phyloP scores from a whole-genome alignment of 495 filamentous ascomycete genomes.

The Penicillium crystallinum region DNA sequence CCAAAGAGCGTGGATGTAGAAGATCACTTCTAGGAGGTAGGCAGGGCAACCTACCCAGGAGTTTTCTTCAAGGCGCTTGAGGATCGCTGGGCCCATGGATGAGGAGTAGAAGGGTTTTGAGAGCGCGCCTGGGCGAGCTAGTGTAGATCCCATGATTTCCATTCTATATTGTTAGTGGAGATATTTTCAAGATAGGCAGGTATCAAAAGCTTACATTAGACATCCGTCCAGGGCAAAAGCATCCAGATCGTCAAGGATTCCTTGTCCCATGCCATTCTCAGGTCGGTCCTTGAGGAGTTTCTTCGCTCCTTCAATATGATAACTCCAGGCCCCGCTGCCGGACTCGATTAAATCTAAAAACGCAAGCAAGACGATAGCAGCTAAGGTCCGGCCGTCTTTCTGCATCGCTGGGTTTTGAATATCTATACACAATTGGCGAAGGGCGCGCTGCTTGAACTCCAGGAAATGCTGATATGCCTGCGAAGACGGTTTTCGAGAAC shows the following conservation, averaged over 20 bases:
- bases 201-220: constrained; percentile 30
- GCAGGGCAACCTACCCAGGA: constrained; percentile 46
- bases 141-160: constrained; percentile 47
- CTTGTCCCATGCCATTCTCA: constrained; percentile 15
- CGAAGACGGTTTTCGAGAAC: constrained; percentile 25
- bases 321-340: constrained; percentile 43
- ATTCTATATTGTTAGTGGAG: constrained; percentile 23
- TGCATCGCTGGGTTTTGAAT: constrained; percentile 30
- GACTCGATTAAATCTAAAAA: constrained; percentile 43
- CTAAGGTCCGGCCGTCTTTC: constrained; percentile 39
- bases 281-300: constrained; percentile 33
- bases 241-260: constrained; percentile 36
- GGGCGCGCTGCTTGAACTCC: constrained; percentile 39
- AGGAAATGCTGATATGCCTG: constrained; percentile 40
- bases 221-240: constrained; percentile 41
- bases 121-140: constrained; percentile 40
- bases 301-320: constrained; percentile 45
- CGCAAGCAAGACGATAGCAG: constrained; percentile 39
- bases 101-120: constrained; percentile 42
- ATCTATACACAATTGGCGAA: constrained; percentile 37
- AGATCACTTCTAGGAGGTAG: constrained; percentile 44
- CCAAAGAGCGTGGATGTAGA: constrained; percentile 42
- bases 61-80: constrained; percentile 44
- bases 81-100: constrained; percentile 35
- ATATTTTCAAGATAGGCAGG: background rate